These are phyloP conservation scores for Hyphopichia homilentoma DNA, from an alignment of 805 yeast species.

Conservation along the genomic window DNA sequence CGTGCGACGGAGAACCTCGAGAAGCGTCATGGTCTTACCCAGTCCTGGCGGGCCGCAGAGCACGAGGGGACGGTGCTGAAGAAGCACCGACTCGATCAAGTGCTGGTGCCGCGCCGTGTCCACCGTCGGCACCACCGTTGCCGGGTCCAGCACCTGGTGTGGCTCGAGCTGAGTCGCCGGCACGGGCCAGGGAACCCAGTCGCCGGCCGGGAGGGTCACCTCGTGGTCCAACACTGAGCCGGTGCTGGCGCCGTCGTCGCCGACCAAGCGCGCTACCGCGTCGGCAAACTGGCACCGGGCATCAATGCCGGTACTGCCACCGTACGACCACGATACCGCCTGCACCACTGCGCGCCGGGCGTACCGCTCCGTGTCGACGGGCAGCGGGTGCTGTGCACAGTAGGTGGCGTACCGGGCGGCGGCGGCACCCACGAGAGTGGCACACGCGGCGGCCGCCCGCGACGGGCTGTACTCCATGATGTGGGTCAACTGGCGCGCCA, in stretches of 20 bases:
- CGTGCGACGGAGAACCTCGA: slow-evolving; percentile 60
- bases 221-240: slow-evolving; percentile 41
- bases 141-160: slow-evolving; percentile 56
- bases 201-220: slow-evolving; percentile 41
- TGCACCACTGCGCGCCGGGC: slow-evolving; percentile 30
- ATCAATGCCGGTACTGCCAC: slow-evolving; percentile 48
- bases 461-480: slow-evolving; percentile 46
- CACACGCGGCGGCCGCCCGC: slow-evolving; percentile 37
- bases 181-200: slow-evolving; percentile 47
- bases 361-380: slow-evolving; percentile 19
- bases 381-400: slow-evolving; percentile 6
- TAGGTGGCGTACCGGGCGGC: slow-evolving; percentile 18
- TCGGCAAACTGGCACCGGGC: slow-evolving; percentile 38
- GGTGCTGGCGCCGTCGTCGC: slow-evolving; percentile 4
- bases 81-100: slow-evolving; percentile 53
- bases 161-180: slow-evolving; percentile 48
- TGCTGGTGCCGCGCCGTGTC: slow-evolving; percentile 72
- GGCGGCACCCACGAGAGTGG: slow-evolving; percentile 36
- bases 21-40: slow-evolving; percentile 90
- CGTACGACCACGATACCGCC: slow-evolving; percentile 58
- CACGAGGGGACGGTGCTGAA: slow-evolving; percentile 56
- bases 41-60: slow-evolving; percentile 97
- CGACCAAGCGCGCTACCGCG: slow-evolving; percentile 14
- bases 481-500: slow-evolving; percentile 36
- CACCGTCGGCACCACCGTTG: slow-evolving; percentile 68